Conservation (phyloP, 2,329 filamentous ascomycete species). For the Parafenestella ontariensis region DNA sequence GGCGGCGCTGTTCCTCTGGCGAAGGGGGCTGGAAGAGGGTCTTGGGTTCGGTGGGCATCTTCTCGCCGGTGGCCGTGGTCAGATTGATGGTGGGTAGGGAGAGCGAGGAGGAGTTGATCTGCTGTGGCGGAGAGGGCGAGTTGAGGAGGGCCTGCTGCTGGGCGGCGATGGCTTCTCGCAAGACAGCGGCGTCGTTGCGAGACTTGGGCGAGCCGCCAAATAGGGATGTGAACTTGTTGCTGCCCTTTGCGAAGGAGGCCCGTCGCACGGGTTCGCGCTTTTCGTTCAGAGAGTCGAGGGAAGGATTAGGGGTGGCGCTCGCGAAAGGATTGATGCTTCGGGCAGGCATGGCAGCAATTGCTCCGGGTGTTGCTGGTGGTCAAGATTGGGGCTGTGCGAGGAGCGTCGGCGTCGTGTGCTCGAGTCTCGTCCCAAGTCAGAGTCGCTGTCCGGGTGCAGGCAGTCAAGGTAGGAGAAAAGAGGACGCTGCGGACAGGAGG, state of each 20-base stretch:
- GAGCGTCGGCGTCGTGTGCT: slow-evolving; percentile 3
- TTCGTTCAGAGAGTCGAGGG: slow-evolving; percentile 60
- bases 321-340: slow-evolving; percentile 66
- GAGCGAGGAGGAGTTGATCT: slow-evolving; percentile 74
- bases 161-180: slow-evolving; percentile 70
- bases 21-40: slow-evolving; percentile 89
- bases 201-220: slow-evolving; percentile 81
- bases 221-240: slow-evolving; percentile 76
- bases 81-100: slow-evolving; percentile 90
- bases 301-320: slow-evolving; percentile 58
- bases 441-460: slow-evolving; percentile 15
- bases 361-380: slow-evolving; percentile 1
- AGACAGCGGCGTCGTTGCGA: slow-evolving; percentile 67
- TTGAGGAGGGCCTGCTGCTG: slow-evolving; percentile 68
- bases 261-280: slow-evolving; percentile 61
- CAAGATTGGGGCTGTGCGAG: slow-evolving; percentile 5
- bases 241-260: slow-evolving; percentile 67
- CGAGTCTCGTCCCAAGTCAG: slow-evolving; percentile 1
- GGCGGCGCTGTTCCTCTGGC: slow-evolving; percentile 77
- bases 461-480: slow-evolving; percentile 21
- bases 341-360: slow-evolving; percentile 64
- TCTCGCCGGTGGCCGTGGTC: slow-evolving; percentile 82
- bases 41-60: slow-evolving; percentile 73
- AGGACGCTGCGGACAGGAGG: slow-evolving; percentile 6
- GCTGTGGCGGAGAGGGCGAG: slow-evolving; percentile 63